Base-by-base conservation (phyloP, 192 early-diverging fungal genomes). In the Jimgerdemannia flammicorona region DNA sequence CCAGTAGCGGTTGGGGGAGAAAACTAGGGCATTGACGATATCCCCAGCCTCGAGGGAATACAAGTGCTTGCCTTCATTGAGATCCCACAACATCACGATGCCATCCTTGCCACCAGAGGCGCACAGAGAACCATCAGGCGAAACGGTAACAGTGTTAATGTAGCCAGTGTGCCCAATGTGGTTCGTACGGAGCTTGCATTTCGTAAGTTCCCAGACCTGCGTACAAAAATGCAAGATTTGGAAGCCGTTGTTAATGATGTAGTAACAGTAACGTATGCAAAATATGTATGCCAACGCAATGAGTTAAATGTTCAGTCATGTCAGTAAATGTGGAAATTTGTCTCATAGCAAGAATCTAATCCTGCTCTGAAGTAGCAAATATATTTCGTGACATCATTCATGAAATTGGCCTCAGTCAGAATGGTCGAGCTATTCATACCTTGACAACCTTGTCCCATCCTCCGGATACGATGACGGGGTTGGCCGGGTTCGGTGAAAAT, bases 1-100 rank as follows among this genome's bases (percentile, higher is more conserved):
- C 98, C 98, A 99, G 95, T 99, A 99, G 73, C 97, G 91, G 95
- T 99, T 98, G 83, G 98, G 98, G 79, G 96, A 98, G 94, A 99
- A 99, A 79, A 92, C 92, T 70, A 99, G 90, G 76, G 97, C 91
- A 91, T 99, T 95, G 93, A 99, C 95, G 83, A 91, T 87, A 85
- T 94, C 93, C 73, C 92, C 95, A 81, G 95, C 97, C 85, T 97
- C 96, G 72, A 99, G 89, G 71, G 96, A 96, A 95, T 99, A 98
- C 84, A 99, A 90, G 96, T 99, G 98, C 94, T 98, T 98, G 91
- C 91, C 93, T 81, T 99, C 98, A 90, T 98, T 98, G 74, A 99
- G 89, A 85, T 99, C 98, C 98, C 98, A 99, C 77, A 99, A 92
- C 96, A 98, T 98, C 81, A 94, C 94, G 87, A 98, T 90, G 82